These are phyloP conservation scores for Lactarius hengduanensis DNA, from an alignment of 768 basidiomycete species.

Conservation along the genomic window DNA sequence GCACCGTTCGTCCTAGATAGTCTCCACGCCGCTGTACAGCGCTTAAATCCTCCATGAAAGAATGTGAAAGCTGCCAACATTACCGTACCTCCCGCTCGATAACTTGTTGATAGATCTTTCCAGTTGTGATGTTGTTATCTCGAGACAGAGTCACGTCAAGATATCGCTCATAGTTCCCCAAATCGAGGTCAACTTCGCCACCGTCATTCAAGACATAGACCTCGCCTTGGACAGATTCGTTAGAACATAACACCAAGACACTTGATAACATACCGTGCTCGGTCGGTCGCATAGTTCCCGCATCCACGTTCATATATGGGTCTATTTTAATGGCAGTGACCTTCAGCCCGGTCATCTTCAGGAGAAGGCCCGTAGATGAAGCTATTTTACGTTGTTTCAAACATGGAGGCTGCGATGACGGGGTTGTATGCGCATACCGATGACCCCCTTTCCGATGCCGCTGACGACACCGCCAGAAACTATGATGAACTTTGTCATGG, in stretches of 20 bases:
- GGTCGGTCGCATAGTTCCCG: conserved; percentile 97
- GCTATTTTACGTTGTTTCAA: conserved; percentile 48
- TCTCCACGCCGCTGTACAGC: conserved; percentile 64
- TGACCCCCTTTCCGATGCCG: conserved; percentile 98
- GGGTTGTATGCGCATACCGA: conserved; percentile 59
- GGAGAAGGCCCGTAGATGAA: conserved; percentile 91
- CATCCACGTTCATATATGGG: conserved; percentile 99
- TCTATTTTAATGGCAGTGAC: conserved; percentile 99
- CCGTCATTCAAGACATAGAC: conserved; percentile 98
- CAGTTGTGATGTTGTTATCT: conserved; percentile 98
- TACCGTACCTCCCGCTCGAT: conserved; percentile 89
- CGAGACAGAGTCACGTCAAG: conserved; percentile 89
- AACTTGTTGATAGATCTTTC: conserved; percentile 95
- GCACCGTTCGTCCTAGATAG: conserved; percentile 96
- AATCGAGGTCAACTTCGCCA: conserved; percentile 95
- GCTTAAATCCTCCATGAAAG: conserved; percentile 16
- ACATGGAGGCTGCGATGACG: conserved; percentile 32
- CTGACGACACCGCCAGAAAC: conserved; percentile 97
- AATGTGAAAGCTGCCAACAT: conserved; percentile 10
- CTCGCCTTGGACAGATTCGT: conserved; percentile 56
- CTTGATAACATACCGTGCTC: conserved; percentile 73
- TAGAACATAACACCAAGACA: conserved; percentile 14
- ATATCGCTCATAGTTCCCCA: conserved; percentile 99
- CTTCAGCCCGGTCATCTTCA: conserved; percentile 94
- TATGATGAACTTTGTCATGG: conserved; percentile 94